Conservation (phyloP, 768 basidiomycete genomes). For the Pulveroboletus sp. region DNA sequence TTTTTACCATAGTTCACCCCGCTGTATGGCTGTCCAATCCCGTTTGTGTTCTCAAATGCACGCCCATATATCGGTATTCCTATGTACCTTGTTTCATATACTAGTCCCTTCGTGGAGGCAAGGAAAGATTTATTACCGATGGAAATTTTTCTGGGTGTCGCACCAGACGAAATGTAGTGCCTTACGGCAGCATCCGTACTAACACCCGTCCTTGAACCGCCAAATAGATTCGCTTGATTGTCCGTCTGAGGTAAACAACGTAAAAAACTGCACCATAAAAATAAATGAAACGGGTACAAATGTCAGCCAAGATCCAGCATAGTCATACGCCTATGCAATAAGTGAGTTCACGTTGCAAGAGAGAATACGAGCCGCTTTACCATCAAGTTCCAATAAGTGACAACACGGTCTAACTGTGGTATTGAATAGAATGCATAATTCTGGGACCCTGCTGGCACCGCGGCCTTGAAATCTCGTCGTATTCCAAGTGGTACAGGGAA, state of each 20-base stretch:
- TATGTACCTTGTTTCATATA: not conserved
- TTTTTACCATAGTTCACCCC: slow-evolving; percentile 42
- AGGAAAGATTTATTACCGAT: slow-evolving; percentile 41
- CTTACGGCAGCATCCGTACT: slow-evolving; percentile 65
- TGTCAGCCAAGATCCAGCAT: slow-evolving; percentile 74
- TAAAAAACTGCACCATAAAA: not conserved
- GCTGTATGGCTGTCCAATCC: slow-evolving; percentile 61
- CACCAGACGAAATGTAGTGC: slow-evolving; percentile 56
- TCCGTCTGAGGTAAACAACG: slow-evolving; percentile 31
- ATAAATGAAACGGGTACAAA: slow-evolving; percentile 37
- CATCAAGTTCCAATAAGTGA: slow-evolving; percentile 84
- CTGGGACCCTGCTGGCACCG: slow-evolving; percentile 57
- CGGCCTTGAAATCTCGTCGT: slow-evolving; percentile 33
- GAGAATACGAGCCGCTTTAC: slow-evolving; percentile 27
- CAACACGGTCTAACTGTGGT: slow-evolving; percentile 56
- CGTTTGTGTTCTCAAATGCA: slow-evolving; percentile 65
- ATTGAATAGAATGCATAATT: slow-evolving; percentile 58
- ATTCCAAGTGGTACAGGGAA: not conserved
- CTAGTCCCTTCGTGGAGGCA: not conserved
- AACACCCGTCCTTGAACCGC: slow-evolving; percentile 55
- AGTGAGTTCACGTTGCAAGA: not conserved
- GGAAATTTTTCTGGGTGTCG: slow-evolving; percentile 59
- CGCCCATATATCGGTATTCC: slow-evolving; percentile 81
- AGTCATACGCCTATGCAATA: slow-evolving; percentile 57
- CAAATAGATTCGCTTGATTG: slow-evolving; percentile 66